Evolutionary conservation across 768 basidiomycete genomes (phyloP), one percentile per base, ranked within the genome.

Genomic region (Trametes cingulata): DNA sequence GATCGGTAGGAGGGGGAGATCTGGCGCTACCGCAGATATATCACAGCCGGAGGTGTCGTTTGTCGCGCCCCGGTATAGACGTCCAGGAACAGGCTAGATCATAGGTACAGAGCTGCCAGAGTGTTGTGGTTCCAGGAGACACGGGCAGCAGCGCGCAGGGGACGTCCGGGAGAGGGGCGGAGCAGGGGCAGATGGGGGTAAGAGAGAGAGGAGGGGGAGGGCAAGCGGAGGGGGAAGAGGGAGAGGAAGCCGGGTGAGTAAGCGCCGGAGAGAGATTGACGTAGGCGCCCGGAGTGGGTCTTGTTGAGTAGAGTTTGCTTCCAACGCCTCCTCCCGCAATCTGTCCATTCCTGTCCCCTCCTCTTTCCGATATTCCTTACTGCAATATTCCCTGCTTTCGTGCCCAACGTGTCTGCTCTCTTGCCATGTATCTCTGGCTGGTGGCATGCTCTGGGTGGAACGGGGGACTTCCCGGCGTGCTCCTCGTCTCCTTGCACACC

Each of bases 1-100:
- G 58, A 56, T 49, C 46, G 46, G 46, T 56, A 36, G 27, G 37
- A 27, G 37, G 40, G 29, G 50, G 60, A 56, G 53, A 61, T 61
- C 53, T 60, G 27, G 52, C 47, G 59, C 52, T 55, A 48, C 56
- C 56, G 56, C 56, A 9, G 49, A 51, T 58, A 42, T 42, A 15
- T n/a, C 40, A 36, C 39, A 42, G 48, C 53, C 52, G 59, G 43
- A 36, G 45, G 14, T 33, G 58, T 54, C 41, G 52, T 50, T 14
- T 27, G 29, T 35, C 39, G 24, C 35, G 52, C 40, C 27, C 39
- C 49, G 22, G 51, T 40, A 43, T 19, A 42, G 20, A 47, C 49
- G 42, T n/a, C 48, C 39, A 50, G 50, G 50, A 25, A 52, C 43
- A 40, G 43, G 20, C 45, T 33, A 56, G 33, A 27, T 20, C 48